Conservation (phyloP, 805 yeast species). For the Naumovozyma dairenensis region DNA sequence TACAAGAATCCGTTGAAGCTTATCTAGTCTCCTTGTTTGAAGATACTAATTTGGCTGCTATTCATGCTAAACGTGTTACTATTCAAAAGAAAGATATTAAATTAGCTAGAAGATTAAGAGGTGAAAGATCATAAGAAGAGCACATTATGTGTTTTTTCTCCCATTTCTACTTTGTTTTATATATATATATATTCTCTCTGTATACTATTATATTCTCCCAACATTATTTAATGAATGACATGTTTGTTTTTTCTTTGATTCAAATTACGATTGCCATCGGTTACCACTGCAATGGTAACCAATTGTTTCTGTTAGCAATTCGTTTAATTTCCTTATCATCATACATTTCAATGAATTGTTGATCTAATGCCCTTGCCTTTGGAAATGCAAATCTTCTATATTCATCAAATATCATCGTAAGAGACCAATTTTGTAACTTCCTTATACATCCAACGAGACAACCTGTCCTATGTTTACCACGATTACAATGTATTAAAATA, state of each 20-base stretch:
- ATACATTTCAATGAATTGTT: conserved; percentile 87
- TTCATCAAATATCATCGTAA: conserved; percentile 91
- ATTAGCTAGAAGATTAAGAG: conserved; percentile 95
- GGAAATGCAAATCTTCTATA: conserved; percentile 92
- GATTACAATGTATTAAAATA: conserved; percentile 82
- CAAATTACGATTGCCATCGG: too few species aligned
- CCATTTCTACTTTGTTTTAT: not conserved
- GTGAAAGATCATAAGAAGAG: conserved; percentile 87
- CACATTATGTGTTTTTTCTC: too few species aligned
- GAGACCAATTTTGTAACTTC: conserved; percentile 82
- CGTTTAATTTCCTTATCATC: conserved; percentile 53
- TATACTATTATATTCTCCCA: not conserved
- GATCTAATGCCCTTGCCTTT: conserved; percentile 90
- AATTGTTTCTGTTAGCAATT: conserved; percentile 40
- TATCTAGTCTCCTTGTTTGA: conserved; percentile 92
- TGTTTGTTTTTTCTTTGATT: not conserved
- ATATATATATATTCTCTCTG: not conserved
- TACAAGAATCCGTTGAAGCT: conserved; percentile 98
- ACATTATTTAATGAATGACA: not conserved
- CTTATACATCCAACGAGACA: conserved; percentile 90
- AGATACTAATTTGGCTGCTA: conserved; percentile 97
- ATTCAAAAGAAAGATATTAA: conserved; percentile 97
- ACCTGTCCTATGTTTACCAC: conserved; percentile 96
- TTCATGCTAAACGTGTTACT: conserved; percentile 98
- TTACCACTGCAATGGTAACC: conserved; percentile 67